Base-by-base conservation (phyloP, 2,329 filamentous ascomycete species). In the Trichophyton benhamiae region DNA sequence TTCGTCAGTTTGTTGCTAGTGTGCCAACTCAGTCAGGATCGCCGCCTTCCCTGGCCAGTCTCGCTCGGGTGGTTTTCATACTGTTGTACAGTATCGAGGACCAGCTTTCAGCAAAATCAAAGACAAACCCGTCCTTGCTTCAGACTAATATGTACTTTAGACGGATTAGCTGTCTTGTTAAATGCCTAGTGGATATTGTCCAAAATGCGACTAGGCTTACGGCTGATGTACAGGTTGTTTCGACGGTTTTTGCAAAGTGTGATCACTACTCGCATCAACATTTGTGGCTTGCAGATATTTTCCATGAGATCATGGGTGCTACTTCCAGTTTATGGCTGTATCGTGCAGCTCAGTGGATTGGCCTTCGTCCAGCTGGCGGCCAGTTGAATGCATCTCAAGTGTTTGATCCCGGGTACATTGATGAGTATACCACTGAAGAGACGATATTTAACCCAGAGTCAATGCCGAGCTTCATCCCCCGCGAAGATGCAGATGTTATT, bases 291-390 rank as follows among this genome's bases (percentile, higher is more conserved):
- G 81, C 82, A 20, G 79, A 82, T 22, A 80, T 89, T 36, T 80
- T 89, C 68, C 81, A 85, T 15, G 83, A 89, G 64, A 78, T 92
- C 0, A 72, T 94, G 15, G 77, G 79, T 52, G 78, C 81, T 44
- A 83, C 87, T 0, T 83, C 83, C 1, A 74, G 75, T 30, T 87
- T 87, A 0, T 91, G 86, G 82, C 75, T 88, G 7, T 80, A 84
- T 59, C 81, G 86, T 59, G 77, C 87, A 6, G 82, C 87, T 65
- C 83, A 86, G 68, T 94, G 89, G 88, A 83, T 91, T 63, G 89
- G 89, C 0, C 80, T 89, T 9, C 80, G 77, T 65, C 75, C 79
- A 41, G 41, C 58, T 38, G 55, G 36, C 8, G 55, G 33, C 3
- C 55, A 15, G 5, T 25, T 30, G 0, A 42, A 30, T 44, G 22